Evolutionary conservation across 208 protist species (phyloP), one percentile per base, ranked within the genome.

Genomic region (Hexamita inflata): DNA sequence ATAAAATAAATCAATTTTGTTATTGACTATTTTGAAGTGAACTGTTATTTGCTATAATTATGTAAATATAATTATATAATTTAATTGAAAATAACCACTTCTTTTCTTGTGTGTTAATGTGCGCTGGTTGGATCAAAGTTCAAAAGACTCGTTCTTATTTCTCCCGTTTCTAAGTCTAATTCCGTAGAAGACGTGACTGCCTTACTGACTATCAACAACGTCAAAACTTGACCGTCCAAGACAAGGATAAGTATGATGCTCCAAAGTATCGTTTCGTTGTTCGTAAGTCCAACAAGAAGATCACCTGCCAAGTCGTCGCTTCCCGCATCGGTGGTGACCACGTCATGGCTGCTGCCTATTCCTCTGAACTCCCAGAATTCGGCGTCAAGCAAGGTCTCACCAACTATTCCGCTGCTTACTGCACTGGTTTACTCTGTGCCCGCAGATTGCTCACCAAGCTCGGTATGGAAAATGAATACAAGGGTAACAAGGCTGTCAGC

Each of bases 191-290:
- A 78, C 89, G 94, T 80, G 94, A 97, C 85, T 92, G 94, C 75
- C 95, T 96, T 86, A 98, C 95, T 73, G 94, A 98, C 86, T 98
- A 98, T 89, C 87, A 90, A 70, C 90, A 90, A 49, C 89, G 95
- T 80, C 84, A 92, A 74, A 82, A 87, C 62, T 88, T 98, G 42
- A 89, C 97, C 81, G 82, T 88, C 60, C 94, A 98, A 89, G 94
- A 94, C 83, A 97, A 98, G 85, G 96, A 93, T 86, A 98, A 98
- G 87, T 98, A 94, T 85, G 91, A 91, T 77, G 86, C 92, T 59
- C 92, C 92, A 77, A 97, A 97, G 88, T 97, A 98, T 92, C 88
- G 95, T 38, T 45, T 86, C 74, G 64, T 84, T 82, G 82, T 86
- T 40, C 75, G 79, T 38, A n/a, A 62, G 76, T 93, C 92, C 79